A percentile compares a stretch with the other conserved stretches of the same genome.
Conservation (phyloP, 208 protist genomes). For the Porcisia deanei region DNA sequence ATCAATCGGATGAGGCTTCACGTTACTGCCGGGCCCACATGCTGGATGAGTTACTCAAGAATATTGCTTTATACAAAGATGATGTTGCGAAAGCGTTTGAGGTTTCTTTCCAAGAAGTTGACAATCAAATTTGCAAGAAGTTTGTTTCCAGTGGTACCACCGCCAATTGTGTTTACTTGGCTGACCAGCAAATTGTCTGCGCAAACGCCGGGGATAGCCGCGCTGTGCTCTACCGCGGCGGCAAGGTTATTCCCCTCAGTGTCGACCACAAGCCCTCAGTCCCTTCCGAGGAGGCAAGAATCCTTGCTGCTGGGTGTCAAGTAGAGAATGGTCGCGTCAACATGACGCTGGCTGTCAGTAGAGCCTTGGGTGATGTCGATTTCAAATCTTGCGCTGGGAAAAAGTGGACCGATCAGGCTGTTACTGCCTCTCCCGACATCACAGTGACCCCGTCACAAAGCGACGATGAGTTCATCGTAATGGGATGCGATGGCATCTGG, state of each 20-base stretch:
- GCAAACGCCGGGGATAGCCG: constrained; percentile 94
- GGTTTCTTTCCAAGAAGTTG: constrained; percentile 66
- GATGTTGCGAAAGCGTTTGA: constrained; percentile 55
- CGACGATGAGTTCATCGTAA: constrained; percentile 89
- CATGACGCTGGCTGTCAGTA: constrained; percentile 91
- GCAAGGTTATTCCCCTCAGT: constrained; percentile 73
- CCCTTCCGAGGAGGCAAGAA: constrained; percentile 70
- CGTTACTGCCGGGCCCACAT: constrained; percentile 79
- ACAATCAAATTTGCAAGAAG: constrained; percentile 67
- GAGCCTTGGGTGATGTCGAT: constrained; percentile 93
- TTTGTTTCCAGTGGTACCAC: constrained; percentile 81
- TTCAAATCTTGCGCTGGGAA: constrained; percentile 80
- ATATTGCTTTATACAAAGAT: constrained; percentile 26
- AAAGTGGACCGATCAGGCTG: constrained; percentile 68
- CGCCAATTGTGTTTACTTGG: constrained; percentile 80
- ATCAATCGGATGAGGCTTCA: constrained; percentile 82
- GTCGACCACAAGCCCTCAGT: constrained; percentile 90
- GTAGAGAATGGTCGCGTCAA: constrained; percentile 91
- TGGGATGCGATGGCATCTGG: constrained; percentile 95
- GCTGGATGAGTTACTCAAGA: constrained; percentile 67
- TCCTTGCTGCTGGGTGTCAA: constrained; percentile 83
- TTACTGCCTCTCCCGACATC: constrained; percentile 85
- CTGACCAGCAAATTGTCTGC: constrained; percentile 62
- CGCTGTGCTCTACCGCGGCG: constrained; percentile 81
- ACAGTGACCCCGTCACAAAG: constrained; percentile 28